Conservation (phyloP, 176 grass and related monocot genomes). For the Alloteropsis semialata region DNA sequence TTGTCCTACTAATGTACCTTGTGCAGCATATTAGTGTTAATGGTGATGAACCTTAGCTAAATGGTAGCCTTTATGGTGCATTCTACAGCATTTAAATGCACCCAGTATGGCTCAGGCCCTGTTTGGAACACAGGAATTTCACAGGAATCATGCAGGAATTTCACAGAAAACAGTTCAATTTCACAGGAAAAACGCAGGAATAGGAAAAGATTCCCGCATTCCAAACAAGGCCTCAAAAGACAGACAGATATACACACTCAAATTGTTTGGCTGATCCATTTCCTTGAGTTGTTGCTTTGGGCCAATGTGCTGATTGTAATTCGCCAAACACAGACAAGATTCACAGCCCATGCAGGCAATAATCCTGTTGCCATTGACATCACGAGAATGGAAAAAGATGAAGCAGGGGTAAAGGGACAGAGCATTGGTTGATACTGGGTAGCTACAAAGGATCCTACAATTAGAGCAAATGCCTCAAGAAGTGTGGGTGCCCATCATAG, state of each 20-base stretch:
- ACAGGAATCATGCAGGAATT: too few species aligned
- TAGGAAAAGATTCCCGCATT: too few species aligned
- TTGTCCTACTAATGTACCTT: slow-evolving; percentile 6
- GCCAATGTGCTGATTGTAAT: slow-evolving; percentile 16
- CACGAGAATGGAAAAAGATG: slow-evolving; percentile 88
- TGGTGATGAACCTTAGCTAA: slow-evolving; percentile 72
- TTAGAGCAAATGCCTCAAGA: slow-evolving; percentile 80
- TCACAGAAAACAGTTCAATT: too few species aligned
- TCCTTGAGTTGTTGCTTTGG: background rate
- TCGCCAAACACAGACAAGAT: slow-evolving; percentile 63
- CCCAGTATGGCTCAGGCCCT: background rate
- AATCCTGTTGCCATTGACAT: slow-evolving; percentile 92
- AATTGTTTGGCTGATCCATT: slow-evolving; percentile 9
- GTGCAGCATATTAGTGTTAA: slow-evolving; percentile 58
- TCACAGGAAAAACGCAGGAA: too few species aligned
- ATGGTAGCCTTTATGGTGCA: slow-evolving; percentile 67
- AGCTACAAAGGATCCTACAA: slow-evolving; percentile 70
- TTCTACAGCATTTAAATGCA: slow-evolving; percentile 33
- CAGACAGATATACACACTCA: background rate
- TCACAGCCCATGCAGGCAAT: slow-evolving; percentile 62
- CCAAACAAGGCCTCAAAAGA: too few species aligned
- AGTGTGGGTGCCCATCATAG: slow-evolving; percentile 89
- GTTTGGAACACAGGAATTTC: too few species aligned
- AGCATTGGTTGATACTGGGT: slow-evolving; percentile 97
- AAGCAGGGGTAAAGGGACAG: slow-evolving; percentile 93